A percentile compares a stretch with the other conserved stretches of the same genome.
Evolutionary conservation across 1,284 basidiomycete genomes (phyloP).

Genomic region (Athelia sp.): DNA sequence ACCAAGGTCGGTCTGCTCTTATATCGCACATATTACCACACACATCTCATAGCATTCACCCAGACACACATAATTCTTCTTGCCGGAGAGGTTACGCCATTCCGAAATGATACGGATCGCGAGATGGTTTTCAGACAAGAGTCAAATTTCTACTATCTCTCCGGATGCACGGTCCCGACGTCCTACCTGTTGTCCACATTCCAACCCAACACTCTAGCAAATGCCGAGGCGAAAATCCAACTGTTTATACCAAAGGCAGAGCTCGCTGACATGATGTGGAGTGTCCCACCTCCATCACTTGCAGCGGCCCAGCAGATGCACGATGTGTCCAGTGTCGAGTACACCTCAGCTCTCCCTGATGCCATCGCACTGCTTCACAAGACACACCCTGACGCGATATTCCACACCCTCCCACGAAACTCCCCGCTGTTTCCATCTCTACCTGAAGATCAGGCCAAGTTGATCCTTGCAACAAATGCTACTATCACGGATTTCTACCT

Average conservation of each 20-base stretch:
- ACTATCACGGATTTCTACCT: slow-evolving; percentile 55
- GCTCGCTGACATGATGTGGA: slow-evolving; percentile 79
- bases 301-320: slow-evolving; percentile 49
- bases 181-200: slow-evolving; percentile 66
- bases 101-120: slow-evolving; percentile 84
- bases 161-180: slow-evolving; percentile 71
- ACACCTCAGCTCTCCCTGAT: slow-evolving; percentile 43
- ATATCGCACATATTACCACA: background rate
- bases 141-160: slow-evolving; percentile 86
- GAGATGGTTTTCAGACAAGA: slow-evolving; percentile 78
- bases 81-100: slow-evolving; percentile 55
- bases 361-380: slow-evolving; percentile 51
- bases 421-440: slow-evolving; percentile 54
- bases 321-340: slow-evolving; percentile 54
- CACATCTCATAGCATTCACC: background rate
- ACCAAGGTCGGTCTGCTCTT: slow-evolving; percentile 37
- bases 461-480: slow-evolving; percentile 29
- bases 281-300: slow-evolving; percentile 73
- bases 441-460: slow-evolving; percentile 33
- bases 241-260: slow-evolving; percentile 76
- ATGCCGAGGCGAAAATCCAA: slow-evolving; percentile 42
- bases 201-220: slow-evolving; percentile 44
- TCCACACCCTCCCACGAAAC: slow-evolving; percentile 58
- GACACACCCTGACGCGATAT: slow-evolving; percentile 50
- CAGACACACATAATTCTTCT: slow-evolving; percentile 63